Base-by-base conservation (phyloP, 805 yeast species). In the Pichia scutulata region DNA sequence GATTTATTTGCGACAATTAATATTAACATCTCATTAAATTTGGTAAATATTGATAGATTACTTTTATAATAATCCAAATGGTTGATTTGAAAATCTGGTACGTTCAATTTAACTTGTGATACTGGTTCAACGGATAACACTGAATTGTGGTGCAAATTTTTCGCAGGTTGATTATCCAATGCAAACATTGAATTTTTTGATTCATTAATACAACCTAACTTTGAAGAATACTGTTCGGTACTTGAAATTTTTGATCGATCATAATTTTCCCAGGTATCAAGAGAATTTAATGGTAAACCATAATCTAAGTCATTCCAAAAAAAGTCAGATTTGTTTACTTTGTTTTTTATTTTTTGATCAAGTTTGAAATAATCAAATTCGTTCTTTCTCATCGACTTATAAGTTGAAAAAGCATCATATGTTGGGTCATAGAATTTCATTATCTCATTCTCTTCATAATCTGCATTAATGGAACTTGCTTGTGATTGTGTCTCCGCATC, bases 161-260 rank as follows among this genome's bases (percentile, higher is more conserved):
- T 33, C 4, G 37, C 37, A 33, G 52, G 52, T 44, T 49, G 52
- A 21, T 49, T 49, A 4, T 24, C 14, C 24, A 49, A 4, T 1
- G 44, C 41, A 24, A 49, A 49, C 48, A 49, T 44, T 10, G 48
- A 43, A 41, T 49, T 43, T 13, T 14, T 16, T 6, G 48, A 41
- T 23, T 44, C 45, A 8, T 30, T 21, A 5, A 49, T 26, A 21
- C 19, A 10, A 44, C 41, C 39, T 6, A 39, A 21, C 25, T 13
- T 40, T 14, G 24, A 7, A 25, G 16, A 39, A 18, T 40, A 40
- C 1, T 19, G 2, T 28, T 41, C 43, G 3, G 7, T 14, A n/a
- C 16, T 41, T 1, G 3, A 1, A 22, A 4, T 13, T 39, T 28
- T 25, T 1, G 9, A n/a, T n/a, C 52, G 16, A 19, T 36, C 24